A percentile compares a stretch with the other conserved stretches of the same genome.
Conservation (phyloP, 164 flowering plant species). For the Umbilicus rupestris region DNA sequence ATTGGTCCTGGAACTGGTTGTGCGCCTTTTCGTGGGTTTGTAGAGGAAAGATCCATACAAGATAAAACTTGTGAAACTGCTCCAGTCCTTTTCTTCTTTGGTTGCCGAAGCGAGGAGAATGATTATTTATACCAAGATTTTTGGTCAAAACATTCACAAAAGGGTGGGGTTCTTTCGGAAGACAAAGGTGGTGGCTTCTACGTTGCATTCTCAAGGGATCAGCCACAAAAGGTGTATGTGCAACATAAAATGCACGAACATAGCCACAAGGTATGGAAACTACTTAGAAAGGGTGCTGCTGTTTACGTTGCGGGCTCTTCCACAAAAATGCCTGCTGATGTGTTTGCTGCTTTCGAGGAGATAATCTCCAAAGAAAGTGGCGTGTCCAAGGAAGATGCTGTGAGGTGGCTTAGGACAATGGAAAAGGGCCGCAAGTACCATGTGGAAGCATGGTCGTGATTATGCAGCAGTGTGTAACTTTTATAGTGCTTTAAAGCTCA, state of each 20-base stretch:
- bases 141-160: conserved; percentile 54
- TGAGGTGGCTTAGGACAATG: conserved; percentile 45
- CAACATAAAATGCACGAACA: conserved; percentile 81
- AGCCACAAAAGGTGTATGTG: conserved; percentile 74
- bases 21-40: conserved; percentile 86
- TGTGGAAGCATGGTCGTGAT: conserved; percentile 94
- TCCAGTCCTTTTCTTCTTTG: conserved; percentile 79
- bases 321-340: conserved; percentile 89
- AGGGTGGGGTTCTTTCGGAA: conserved; percentile 65
- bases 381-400: conserved; percentile 49
- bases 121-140: conserved; percentile 77
- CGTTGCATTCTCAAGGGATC: conserved; percentile 90
- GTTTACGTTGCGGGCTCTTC: conserved; percentile 89
- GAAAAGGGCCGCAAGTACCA: conserved; percentile 77
- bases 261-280: conserved; percentile 51
- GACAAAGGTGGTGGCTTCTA: conserved; percentile 84
- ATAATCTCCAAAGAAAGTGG: conserved; percentile 58
- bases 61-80: conserved; percentile 34
- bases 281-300: conserved; percentile 63
- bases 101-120: conserved; percentile 62
- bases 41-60: conserved; percentile 73
- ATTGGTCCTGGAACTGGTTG: conserved; percentile 98
- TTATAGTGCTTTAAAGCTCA: background rate
- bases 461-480: background rate
- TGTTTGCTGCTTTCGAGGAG: conserved; percentile 57